phyloP scores from a whole-genome alignment of 2,329 filamentous ascomycete species.

The Beauveria sp. region DNA sequence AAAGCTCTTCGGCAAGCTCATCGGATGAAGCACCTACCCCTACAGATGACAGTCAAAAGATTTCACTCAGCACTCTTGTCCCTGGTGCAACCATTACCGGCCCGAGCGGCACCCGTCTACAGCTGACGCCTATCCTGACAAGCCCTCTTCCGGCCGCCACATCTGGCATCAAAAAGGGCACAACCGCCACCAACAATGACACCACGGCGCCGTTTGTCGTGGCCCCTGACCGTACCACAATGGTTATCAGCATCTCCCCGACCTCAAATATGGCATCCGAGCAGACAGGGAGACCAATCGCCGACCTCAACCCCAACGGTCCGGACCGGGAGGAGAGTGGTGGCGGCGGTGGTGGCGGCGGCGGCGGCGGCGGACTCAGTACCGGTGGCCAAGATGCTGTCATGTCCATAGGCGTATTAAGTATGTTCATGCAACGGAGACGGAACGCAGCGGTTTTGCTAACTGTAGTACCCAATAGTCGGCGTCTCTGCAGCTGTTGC shows the following conservation, averaged over 20 bases:
- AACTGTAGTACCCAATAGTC: neutral
- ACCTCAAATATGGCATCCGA: neutral
- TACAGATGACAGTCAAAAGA: neutral
- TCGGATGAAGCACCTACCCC: neutral
- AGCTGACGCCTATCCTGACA: neutral
- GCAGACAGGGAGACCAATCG: neutral
- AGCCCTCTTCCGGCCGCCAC: neutral
- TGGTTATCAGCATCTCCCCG: neutral
- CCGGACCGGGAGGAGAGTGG: neutral
- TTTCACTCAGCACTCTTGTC: neutral
- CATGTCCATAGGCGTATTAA: constrained; percentile 1
- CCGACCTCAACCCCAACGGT: neutral
- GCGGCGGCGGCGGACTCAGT: neutral
- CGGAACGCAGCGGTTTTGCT: neutral
- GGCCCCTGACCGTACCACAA: neutral
- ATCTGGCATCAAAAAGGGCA: neutral
- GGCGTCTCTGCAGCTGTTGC: neutral
- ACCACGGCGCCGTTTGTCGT: neutral
- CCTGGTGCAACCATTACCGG: neutral
- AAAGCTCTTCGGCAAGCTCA: neutral
- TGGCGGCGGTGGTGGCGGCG: neutral
- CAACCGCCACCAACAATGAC: neutral
- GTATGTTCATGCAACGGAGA: neutral
- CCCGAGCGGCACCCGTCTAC: neutral
- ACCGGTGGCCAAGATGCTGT: neutral